These are phyloP conservation scores for Daldinia sp. DNA, from an alignment of 2,329 filamentous ascomycete genomes.

Conservation along the genomic window DNA sequence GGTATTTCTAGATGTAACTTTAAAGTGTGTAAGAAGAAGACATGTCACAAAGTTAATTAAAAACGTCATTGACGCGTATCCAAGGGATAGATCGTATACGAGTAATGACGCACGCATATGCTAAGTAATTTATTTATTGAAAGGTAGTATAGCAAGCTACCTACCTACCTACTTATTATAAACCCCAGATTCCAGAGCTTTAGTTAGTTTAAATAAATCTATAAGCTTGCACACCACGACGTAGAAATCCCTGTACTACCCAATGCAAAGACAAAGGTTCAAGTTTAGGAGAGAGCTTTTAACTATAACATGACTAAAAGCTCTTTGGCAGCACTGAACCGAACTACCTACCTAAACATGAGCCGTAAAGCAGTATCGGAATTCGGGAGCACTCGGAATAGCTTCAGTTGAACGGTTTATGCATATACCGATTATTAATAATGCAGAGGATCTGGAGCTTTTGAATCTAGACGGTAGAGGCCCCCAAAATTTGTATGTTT, in stretches of 20 bases:
- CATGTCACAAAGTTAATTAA: conserved; percentile 7
- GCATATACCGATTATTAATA: conserved; percentile 21
- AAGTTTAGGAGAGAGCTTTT: background rate
- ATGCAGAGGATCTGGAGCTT: conserved; percentile 6
- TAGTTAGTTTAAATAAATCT: background rate
- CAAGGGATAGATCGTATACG: conserved; percentile 9
- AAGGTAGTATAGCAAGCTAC: background rate
- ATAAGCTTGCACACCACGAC: background rate
- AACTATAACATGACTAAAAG: background rate
- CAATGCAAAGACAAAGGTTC: background rate
- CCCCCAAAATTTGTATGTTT: conserved; percentile 25
- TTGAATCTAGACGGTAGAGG: conserved; percentile 17
- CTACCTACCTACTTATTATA: too few species aligned
- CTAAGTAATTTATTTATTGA: conserved; percentile 5
- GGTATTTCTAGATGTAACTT: conserved; percentile 7
- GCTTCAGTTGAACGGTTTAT: conserved; percentile 17
- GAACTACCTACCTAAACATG: background rate
- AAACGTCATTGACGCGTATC: conserved; percentile 18
- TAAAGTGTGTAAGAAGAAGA: conserved; percentile 14
- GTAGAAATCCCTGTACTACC: background rate
- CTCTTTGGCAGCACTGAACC: background rate
- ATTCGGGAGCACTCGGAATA: conserved; percentile 34
- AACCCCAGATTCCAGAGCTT: background rate
- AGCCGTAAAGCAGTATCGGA: background rate
- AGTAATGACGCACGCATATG: conserved; percentile 12